Evolutionary conservation across 257 asterid species (phyloP).

Genomic region (Nicotiana otophora): DNA sequence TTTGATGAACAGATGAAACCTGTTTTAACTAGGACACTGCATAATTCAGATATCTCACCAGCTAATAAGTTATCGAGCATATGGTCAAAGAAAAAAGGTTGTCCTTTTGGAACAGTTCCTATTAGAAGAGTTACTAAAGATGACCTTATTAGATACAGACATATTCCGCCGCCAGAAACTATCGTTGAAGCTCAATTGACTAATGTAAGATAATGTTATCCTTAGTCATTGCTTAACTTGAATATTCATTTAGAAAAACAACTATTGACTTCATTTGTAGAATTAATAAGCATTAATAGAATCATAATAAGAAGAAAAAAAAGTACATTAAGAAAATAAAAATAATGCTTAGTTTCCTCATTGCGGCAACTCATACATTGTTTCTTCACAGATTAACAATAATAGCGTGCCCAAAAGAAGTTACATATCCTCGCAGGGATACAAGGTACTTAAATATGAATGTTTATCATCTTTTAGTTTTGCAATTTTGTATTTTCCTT

Average conservation of each 20-base stretch:
- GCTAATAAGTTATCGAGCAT: neutral
- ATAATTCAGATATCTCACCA: neutral
- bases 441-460: neutral
- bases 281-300: neutral
- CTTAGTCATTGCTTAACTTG: neutral
- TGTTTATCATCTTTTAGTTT: too few relatives aligned
- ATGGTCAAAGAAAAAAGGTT: neutral
- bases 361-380: neutral
- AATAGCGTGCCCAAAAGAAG: neutral
- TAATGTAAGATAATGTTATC: neutral
- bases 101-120: neutral
- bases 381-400: neutral
- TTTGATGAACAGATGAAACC: neutral
- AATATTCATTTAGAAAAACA: neutral
- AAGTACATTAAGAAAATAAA: too few relatives aligned
- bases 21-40: neutral
- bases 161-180: neutral
- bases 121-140: neutral
- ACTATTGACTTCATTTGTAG: neutral
- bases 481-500: neutral
- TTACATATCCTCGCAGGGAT: neutral
- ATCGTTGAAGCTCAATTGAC: neutral
- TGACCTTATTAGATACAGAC: neutral
- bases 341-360: neutral
- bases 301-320: neutral